These are phyloP conservation scores for Stephanodiscus minutulus DNA, from an alignment of 108 stramenopile genomes.

Conservation along the genomic window DNA sequence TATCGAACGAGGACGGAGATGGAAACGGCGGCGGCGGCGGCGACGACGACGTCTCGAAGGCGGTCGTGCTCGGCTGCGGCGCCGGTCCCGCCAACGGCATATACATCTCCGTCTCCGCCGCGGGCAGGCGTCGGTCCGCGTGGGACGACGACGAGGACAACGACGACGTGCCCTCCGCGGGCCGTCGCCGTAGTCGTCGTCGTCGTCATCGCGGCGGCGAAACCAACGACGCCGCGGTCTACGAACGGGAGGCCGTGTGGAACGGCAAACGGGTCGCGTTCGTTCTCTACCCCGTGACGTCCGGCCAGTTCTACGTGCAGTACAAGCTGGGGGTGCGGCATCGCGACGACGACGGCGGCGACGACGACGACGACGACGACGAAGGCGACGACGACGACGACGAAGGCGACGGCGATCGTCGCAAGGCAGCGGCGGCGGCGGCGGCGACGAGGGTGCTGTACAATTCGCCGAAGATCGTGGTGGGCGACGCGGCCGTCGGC, in stretches of 20 bases:
- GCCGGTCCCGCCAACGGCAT: slow-evolving; percentile 35
- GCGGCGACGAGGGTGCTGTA: slow-evolving; percentile 17
- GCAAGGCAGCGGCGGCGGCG: too few species aligned
- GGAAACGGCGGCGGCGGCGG: too few species aligned
- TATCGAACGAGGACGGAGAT: too few species aligned
- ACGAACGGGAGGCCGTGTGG: slow-evolving; percentile 46
- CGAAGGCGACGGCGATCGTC: too few species aligned
- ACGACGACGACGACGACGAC: not conserved
- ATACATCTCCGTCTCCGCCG: slow-evolving; percentile 19
- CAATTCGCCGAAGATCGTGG: slow-evolving; percentile 33
- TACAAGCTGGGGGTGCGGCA: slow-evolving; percentile 33
- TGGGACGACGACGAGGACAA: not conserved
- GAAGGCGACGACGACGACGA: not conserved
- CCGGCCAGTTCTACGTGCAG: slow-evolving; percentile 37
- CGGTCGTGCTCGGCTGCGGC: slow-evolving; percentile 31
- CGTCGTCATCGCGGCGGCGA: not conserved
- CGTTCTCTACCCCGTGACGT: slow-evolving; percentile 16
- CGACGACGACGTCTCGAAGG: slow-evolving; percentile 13
- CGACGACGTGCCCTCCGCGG: not conserved
- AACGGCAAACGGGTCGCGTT: slow-evolving; percentile 26
- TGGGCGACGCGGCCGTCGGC: not conserved
- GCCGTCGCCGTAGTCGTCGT: slow-evolving; percentile 1
- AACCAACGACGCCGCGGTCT: slow-evolving; percentile 3
- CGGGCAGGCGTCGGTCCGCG: not conserved
- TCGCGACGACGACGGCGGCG: not conserved